phyloP scores from a whole-genome alignment of 1,284 basidiomycete genomes.

The Moesziomyces parantarcticus region DNA sequence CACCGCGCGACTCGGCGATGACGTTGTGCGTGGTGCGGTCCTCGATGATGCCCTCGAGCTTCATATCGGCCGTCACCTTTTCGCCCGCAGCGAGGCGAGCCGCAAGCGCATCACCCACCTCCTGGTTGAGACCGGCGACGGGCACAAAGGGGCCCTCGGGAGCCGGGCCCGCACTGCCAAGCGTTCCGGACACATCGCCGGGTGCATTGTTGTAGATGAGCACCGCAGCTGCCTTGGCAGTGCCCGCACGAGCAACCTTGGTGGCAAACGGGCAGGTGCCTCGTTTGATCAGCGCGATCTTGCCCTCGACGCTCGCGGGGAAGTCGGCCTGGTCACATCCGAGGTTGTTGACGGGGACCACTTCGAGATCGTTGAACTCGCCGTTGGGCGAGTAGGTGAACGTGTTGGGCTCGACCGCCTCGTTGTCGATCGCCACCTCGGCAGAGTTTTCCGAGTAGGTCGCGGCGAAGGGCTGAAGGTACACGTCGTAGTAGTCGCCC shows the following conservation, averaged over 20 bases:
- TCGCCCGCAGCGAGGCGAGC: slow-evolving; percentile 23
- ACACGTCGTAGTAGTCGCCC: slow-evolving; percentile 38
- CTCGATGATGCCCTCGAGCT: slow-evolving; percentile 29
- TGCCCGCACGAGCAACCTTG: slow-evolving; percentile 32
- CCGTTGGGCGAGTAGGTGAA: slow-evolving; percentile 43
- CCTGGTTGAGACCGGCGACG: slow-evolving; percentile 23
- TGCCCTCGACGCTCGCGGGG: slow-evolving; percentile 20
- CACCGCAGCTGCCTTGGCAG: slow-evolving; percentile 28
- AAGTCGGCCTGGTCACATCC: slow-evolving; percentile 36
- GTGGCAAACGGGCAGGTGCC: slow-evolving; percentile 24
- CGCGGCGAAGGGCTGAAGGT: slow-evolving; percentile 36
- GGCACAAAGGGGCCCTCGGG: slow-evolving; percentile 39
- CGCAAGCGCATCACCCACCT: slow-evolving; percentile 10
- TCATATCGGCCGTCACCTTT: slow-evolving; percentile 27
- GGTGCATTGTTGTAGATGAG: slow-evolving; percentile 36
- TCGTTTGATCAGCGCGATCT: slow-evolving; percentile 36
- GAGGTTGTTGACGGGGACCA: slow-evolving; percentile 32
- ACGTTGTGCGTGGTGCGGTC: slow-evolving; percentile 38
- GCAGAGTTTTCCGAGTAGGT: slow-evolving; percentile 32
- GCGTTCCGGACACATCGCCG: slow-evolving; percentile 27
- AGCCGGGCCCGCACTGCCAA: slow-evolving; percentile 14
- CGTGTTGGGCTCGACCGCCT: slow-evolving; percentile 12
- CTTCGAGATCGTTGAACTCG: slow-evolving; percentile 15
- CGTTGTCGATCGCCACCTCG: slow-evolving; percentile 28
- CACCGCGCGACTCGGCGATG: slow-evolving; percentile 33